Conservation (phyloP, 2,329 filamentous ascomycete genomes). For the Beauveria australis region DNA sequence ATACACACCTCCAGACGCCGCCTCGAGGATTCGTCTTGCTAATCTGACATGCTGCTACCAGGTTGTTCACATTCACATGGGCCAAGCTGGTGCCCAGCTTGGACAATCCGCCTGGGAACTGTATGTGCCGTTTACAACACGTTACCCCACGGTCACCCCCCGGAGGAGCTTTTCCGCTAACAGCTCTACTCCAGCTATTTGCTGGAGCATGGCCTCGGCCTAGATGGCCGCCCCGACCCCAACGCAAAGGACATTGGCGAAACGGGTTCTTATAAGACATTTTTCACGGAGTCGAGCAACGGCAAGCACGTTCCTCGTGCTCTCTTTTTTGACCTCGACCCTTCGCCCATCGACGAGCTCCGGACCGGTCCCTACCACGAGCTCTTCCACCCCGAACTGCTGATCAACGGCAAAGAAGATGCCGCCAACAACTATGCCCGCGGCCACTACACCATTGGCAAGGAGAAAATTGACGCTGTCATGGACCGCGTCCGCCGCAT, state of each 20-base stretch:
- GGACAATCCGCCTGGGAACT: constrained; percentile 71
- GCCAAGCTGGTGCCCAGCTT: constrained; percentile 65
- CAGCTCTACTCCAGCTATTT: constrained; percentile 49
- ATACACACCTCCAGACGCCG: constrained; percentile 2
- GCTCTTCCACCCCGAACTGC: constrained; percentile 64
- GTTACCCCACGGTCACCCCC: constrained; percentile 8
- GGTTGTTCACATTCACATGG: constrained; percentile 57
- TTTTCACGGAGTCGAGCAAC: constrained; percentile 64
- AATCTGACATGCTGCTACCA: constrained; percentile 21
- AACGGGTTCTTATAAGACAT: constrained; percentile 60
- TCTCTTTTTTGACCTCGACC: constrained; percentile 65
- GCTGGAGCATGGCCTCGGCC: constrained; percentile 61
- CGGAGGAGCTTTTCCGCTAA: not conserved
- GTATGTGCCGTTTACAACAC: constrained; percentile 38
- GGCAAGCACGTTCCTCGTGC: constrained; percentile 67
- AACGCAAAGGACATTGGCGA: constrained; percentile 52
- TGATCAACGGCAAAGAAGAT: constrained; percentile 70
- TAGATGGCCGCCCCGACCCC: constrained; percentile 56
- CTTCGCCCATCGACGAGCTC: constrained; percentile 67
- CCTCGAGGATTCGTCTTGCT: constrained; percentile 8
- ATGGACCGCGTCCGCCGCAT: constrained; percentile 63
- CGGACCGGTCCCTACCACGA: constrained; percentile 59
- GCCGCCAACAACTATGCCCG: constrained; percentile 71
- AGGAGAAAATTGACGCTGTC: constrained; percentile 65
- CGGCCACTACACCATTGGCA: constrained; percentile 69